Percentiles rank a stretch among this genome's conserved stretches.
phyloP scores from a whole-genome alignment of 768 basidiomycete species.

The Roridomyces roridus region DNA sequence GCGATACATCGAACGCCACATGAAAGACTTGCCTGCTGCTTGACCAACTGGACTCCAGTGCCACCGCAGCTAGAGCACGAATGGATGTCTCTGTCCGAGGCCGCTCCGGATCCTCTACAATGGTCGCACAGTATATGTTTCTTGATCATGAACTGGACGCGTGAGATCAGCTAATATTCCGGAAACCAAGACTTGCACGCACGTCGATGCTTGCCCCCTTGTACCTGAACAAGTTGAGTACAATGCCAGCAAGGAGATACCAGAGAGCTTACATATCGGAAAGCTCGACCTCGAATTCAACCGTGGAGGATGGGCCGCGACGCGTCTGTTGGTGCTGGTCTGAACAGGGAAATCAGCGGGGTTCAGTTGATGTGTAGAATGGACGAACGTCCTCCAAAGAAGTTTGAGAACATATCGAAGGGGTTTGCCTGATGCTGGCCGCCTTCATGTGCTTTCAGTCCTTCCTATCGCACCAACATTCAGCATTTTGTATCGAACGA shows the following conservation, averaged over 20 bases:
- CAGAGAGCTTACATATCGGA: slow-evolving; percentile 71
- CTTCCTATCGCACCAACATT: slow-evolving; percentile 61
- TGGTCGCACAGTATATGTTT: slow-evolving; percentile 95
- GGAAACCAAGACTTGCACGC: slow-evolving; percentile 37
- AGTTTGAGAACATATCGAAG: slow-evolving; percentile 92
- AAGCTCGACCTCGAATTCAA: slow-evolving; percentile 86
- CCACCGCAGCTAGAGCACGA: slow-evolving; percentile 87
- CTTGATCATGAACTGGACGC: slow-evolving; percentile 85
- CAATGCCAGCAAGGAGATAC: neutral
- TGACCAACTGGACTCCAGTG: slow-evolving; percentile 80
- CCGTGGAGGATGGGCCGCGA: slow-evolving; percentile 75
- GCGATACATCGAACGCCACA: neutral
- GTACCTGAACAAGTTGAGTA: slow-evolving; percentile 57
- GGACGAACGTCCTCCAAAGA: slow-evolving; percentile 85
- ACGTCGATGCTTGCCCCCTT: slow-evolving; percentile 87
- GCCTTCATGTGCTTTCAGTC: slow-evolving; percentile 88
- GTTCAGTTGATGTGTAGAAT: neutral
- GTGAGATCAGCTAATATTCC: slow-evolving; percentile 10
- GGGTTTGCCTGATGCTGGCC: slow-evolving; percentile 87
- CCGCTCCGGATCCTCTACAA: slow-evolving; percentile 94
- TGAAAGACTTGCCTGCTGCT: slow-evolving; percentile 67
- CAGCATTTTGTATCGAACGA: neutral
- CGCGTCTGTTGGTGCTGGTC: slow-evolving; percentile 68
- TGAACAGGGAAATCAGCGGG: slow-evolving; percentile 24
- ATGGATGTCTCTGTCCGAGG: slow-evolving; percentile 87